Evolutionary conservation across 192 early-diverging fungal species (phyloP).

Genomic region (Cetraspora pellucida): DNA sequence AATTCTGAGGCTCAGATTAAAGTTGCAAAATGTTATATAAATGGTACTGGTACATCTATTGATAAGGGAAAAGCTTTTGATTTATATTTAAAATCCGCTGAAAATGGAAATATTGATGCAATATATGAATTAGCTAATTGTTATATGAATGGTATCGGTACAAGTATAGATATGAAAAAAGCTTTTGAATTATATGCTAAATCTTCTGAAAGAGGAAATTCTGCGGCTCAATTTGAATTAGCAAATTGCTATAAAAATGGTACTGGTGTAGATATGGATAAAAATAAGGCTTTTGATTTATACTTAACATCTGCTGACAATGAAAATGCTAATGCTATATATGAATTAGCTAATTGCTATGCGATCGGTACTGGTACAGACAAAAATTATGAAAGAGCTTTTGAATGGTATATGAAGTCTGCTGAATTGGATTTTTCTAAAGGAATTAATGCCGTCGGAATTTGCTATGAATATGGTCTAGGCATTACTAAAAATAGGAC

Average conservation of each 20-base stretch:
- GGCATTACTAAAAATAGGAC: conserved; percentile 50
- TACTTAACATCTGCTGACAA: conserved; percentile 59
- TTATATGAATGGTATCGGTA: conserved; percentile 54
- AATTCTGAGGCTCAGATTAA: not conserved
- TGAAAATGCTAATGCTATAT: conserved; percentile 14
- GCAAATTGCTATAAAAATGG: conserved; percentile 74
- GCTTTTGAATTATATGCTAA: conserved; percentile 58
- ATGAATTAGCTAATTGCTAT: no score
- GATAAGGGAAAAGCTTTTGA: not conserved
- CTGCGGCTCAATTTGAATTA: conserved; percentile 53
- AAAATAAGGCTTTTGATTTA: conserved; percentile 61
- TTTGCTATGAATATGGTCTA: no score
- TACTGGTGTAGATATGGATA: conserved; percentile 68
- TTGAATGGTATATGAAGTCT: conserved; percentile 63
- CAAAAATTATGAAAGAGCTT: conserved; percentile 49
- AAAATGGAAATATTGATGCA: not conserved
- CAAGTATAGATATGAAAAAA: conserved; percentile 48
- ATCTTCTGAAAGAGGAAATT: conserved; percentile 54
- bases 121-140: not conserved
- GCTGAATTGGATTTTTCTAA: conserved; percentile 43
- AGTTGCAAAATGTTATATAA: not conserved
- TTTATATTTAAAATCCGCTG: not conserved
- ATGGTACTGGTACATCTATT: not conserved
- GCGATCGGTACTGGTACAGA: conserved; percentile 40
- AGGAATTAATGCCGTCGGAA: no score